Conservation (phyloP, 768 basidiomycete species). For the Lentinula guzmanii region DNA sequence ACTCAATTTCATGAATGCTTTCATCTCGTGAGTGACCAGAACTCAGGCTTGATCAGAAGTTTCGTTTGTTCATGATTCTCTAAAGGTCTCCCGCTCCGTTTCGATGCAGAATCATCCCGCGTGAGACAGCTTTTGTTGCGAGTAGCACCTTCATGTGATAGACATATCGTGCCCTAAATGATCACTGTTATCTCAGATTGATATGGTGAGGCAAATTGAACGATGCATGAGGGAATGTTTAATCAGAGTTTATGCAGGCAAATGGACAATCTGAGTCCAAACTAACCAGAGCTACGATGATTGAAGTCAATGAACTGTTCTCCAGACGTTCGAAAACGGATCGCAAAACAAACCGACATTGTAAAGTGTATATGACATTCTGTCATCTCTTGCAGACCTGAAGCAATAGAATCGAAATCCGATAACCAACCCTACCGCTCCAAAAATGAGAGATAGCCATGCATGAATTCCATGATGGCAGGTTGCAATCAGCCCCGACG, state of each 20-base stretch:
- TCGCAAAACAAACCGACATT: background rate
- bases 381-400: conserved; percentile 1
- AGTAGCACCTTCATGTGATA: background rate
- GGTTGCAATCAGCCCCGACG: background rate
- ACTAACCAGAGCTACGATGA: conserved; percentile 3
- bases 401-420: background rate
- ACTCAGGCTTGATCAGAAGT: background rate
- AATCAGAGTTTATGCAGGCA: background rate
- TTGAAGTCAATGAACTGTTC: background rate
- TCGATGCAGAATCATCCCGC: background rate
- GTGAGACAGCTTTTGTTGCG: background rate
- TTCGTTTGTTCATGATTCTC: background rate
- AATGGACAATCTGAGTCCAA: background rate
- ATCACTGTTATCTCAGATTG: background rate
- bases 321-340: background rate
- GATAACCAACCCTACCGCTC: background rate
- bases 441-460: background rate
- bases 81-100: background rate
- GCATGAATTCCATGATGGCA: background rate
- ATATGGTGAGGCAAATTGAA: background rate
- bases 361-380: background rate
- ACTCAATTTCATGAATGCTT: background rate
- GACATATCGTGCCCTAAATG: background rate
- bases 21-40: background rate
- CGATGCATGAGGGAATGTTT: background rate